Percentiles rank a stretch among this genome's conserved stretches.
Evolutionary conservation across 2,329 filamentous ascomycete species (phyloP).

Genomic region (Pestalotiopsis sp.): DNA sequence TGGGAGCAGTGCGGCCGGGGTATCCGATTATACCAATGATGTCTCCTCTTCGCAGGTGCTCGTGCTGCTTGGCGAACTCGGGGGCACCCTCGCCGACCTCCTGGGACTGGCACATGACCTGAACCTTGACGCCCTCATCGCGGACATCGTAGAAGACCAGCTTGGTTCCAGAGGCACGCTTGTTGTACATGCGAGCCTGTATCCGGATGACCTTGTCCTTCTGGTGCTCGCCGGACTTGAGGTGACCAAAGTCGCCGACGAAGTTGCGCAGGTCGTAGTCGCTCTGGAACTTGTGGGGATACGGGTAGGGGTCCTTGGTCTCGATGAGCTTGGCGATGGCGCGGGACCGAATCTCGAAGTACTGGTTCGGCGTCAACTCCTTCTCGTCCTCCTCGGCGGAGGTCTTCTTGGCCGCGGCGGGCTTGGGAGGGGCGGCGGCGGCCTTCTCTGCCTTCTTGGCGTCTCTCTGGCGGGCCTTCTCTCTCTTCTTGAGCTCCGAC

Average conservation of each 20-base stretch:
- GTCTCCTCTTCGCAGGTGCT: conserved; percentile 86
- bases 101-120: conserved; percentile 91
- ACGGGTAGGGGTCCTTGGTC: conserved; percentile 77
- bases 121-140: conserved; percentile 66
- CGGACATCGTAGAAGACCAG: conserved; percentile 90
- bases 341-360: conserved; percentile 94
- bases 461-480: conserved; percentile 87
- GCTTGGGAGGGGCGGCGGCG: conserved; percentile 64
- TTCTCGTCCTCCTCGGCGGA: conserved; percentile 53
- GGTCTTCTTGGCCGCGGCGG: conserved; percentile 62
- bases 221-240: conserved; percentile 86
- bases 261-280: conserved; percentile 84
- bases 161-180: conserved; percentile 80
- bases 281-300: conserved; percentile 92
- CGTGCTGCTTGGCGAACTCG: conserved; percentile 85
- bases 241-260: conserved; percentile 72
- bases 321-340: conserved; percentile 75
- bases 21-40: conserved; percentile 87
- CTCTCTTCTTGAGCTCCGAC: conserved; percentile 89
- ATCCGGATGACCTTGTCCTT: conserved; percentile 76
- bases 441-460: conserved; percentile 88
- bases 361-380: conserved; percentile 65
- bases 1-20: conserved; percentile 83
- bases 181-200: conserved; percentile 87
- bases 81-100: conserved; percentile 67